Evolutionary conservation across 1,284 basidiomycete species (phyloP).

Genomic region (Coniferiporia sulphurascens): DNA sequence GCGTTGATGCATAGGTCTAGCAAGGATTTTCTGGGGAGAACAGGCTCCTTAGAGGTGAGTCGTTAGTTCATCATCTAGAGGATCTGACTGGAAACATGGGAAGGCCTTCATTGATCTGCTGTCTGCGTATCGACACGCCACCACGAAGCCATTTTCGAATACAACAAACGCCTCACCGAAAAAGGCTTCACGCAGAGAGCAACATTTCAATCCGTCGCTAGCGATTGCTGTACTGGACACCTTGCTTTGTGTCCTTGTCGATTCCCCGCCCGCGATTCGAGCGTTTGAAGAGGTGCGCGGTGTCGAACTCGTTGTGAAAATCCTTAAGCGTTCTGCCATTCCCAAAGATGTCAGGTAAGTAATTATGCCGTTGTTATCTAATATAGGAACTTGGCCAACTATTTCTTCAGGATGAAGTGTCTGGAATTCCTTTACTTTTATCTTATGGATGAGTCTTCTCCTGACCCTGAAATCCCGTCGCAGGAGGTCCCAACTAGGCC

Average conservation of each 20-base stretch:
- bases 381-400: background rate
- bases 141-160: slow-evolving; percentile 28
- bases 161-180: slow-evolving; percentile 18
- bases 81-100: slow-evolving; percentile 5
- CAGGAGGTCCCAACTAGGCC: slow-evolving; percentile 5
- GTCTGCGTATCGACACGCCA: slow-evolving; percentile 60
- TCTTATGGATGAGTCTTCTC: slow-evolving; percentile 68
- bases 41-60: slow-evolving; percentile 66
- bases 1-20: slow-evolving; percentile 63
- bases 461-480: slow-evolving; percentile 11
- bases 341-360: slow-evolving; percentile 78
- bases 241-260: slow-evolving; percentile 78
- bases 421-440: slow-evolving; percentile 92
- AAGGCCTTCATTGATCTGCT: slow-evolving; percentile 66
- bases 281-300: slow-evolving; percentile 74
- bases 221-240: slow-evolving; percentile 74
- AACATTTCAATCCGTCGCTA: slow-evolving; percentile 31
- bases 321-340: slow-evolving; percentile 77
- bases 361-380: background rate
- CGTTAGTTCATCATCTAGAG: background rate
- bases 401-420: slow-evolving; percentile 75
- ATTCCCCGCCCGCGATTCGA: slow-evolving; percentile 67
- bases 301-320: slow-evolving; percentile 74
- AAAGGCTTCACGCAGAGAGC: slow-evolving; percentile 19
- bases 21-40: slow-evolving; percentile 67